Evolutionary conservation across 345 rosid species (phyloP).

Genomic region (Eucalyptus microcorys): DNA sequence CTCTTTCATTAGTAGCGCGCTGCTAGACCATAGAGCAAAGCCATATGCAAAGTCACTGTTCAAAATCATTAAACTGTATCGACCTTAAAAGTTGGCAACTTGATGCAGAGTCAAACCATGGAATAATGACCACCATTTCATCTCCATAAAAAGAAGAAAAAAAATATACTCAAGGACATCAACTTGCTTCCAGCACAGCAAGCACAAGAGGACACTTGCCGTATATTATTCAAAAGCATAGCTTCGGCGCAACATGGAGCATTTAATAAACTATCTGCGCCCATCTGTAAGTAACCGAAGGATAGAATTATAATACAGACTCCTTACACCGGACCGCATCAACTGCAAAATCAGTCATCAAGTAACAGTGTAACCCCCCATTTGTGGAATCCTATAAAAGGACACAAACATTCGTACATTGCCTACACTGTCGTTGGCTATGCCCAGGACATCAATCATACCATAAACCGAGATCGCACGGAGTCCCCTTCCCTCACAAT

Average conservation of each 20-base stretch:
- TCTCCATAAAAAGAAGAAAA: neutral
- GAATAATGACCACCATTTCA: neutral
- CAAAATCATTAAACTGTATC: neutral
- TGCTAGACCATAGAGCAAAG: neutral
- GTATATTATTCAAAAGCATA: neutral
- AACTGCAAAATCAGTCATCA: neutral
- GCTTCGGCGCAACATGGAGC: neutral
- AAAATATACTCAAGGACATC: neutral
- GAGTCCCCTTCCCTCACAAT: neutral
- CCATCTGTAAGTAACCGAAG: neutral
- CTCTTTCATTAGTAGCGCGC: neutral
- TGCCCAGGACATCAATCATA: neutral
- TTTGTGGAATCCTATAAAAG: neutral
- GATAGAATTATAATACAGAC: neutral
- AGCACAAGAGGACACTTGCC: neutral
- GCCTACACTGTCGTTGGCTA: neutral
- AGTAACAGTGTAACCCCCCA: neutral
- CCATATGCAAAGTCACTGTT: neutral
- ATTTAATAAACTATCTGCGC: neutral
- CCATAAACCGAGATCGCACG: neutral
- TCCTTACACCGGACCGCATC: neutral
- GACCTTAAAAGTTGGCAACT: neutral
- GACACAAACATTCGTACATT: neutral
- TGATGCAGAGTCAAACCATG: neutral
- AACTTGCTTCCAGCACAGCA: neutral